Evolutionary conservation across 805 yeast species (phyloP).

Genomic region (Priceomyces castillae): DNA sequence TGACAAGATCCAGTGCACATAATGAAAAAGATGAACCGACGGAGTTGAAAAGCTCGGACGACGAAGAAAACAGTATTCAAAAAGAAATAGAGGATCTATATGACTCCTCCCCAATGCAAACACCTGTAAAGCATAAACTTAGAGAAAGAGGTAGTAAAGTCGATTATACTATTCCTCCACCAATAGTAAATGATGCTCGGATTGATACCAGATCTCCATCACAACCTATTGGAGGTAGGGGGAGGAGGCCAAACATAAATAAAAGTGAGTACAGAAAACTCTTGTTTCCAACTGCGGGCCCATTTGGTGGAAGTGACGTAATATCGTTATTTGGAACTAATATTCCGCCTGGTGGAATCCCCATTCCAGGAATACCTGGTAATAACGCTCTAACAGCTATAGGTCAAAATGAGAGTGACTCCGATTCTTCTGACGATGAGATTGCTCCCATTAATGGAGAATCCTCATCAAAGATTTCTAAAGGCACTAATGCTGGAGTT

Average conservation of each 20-base stretch:
- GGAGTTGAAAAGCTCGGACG: slow-evolving; percentile 15
- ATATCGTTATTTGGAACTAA: slow-evolving; percentile 75
- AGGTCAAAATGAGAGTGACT: slow-evolving; percentile 43
- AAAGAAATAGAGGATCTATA: slow-evolving; percentile 67
- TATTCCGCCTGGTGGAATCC: slow-evolving; percentile 50
- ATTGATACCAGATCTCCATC: slow-evolving; percentile 15
- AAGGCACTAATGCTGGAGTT: slow-evolving; percentile 17
- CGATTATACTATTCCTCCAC: slow-evolving; percentile 83
- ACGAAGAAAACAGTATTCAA: slow-evolving; percentile 42
- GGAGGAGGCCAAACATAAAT: slow-evolving; percentile 36
- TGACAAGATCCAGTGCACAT: slow-evolving; percentile 16
- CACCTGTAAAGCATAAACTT: slow-evolving; percentile 42
- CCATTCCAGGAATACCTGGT: slow-evolving; percentile 33
- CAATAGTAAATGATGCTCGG: slow-evolving; percentile 49
- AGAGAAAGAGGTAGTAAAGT: slow-evolving; percentile 55
- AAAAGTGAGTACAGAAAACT: slow-evolving; percentile 58
- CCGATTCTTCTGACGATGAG: slow-evolving; percentile 65
- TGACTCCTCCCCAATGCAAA: slow-evolving; percentile 57
- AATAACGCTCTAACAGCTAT: slow-evolving; percentile 26
- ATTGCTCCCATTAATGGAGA: slow-evolving; percentile 45
- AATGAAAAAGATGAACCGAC: slow-evolving; percentile 2
- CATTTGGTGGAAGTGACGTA: slow-evolving; percentile 96
- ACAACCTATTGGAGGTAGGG: slow-evolving; percentile 26
- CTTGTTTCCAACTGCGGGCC: slow-evolving; percentile 91
- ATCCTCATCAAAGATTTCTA: slow-evolving; percentile 30